A percentile compares a stretch with the other conserved stretches of the same genome.
phyloP scores from a whole-genome alignment of 2,329 filamentous ascomycete species.

The Massarina eburnea region DNA sequence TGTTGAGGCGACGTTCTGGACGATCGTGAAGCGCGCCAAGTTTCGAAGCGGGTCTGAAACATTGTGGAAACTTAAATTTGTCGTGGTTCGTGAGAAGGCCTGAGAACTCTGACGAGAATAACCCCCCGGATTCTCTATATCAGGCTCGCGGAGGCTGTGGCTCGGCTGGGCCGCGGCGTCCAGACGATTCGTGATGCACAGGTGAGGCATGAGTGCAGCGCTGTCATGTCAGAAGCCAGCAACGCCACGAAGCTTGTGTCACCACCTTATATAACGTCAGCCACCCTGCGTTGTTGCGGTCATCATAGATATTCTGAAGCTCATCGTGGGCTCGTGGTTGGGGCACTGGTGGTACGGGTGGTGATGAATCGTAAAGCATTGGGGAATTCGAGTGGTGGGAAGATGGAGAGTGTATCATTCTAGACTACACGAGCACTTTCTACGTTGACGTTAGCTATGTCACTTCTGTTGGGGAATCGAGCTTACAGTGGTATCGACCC shows the following conservation, averaged over 20 bases:
- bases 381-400: too few relatives aligned
- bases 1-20: conserved; percentile 22
- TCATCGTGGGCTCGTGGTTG: too few relatives aligned
- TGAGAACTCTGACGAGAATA: not conserved
- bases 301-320: too few relatives aligned
- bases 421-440: too few relatives aligned
- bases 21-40: conserved; percentile 22
- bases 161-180: not conserved
- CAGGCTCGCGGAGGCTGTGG: not conserved
- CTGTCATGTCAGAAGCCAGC: conserved; percentile 2
- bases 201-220: conserved; percentile 4
- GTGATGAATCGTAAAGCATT: too few relatives aligned
- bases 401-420: too few relatives aligned
- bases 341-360: too few relatives aligned
- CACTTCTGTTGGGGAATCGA: too few relatives aligned
- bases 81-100: not conserved
- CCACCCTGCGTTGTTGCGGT: not conserved
- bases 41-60: conserved; percentile 33
- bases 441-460: too few relatives aligned
- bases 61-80: conserved; percentile 16
- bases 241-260: conserved; percentile 14
- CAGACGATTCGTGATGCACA: conserved; percentile 12
- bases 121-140: too few relatives aligned
- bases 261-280: not conserved
- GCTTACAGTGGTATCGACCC: too few relatives aligned